phyloP scores from a whole-genome alignment of 208 protist genomes.

The Trypanosoma melophagium region DNA sequence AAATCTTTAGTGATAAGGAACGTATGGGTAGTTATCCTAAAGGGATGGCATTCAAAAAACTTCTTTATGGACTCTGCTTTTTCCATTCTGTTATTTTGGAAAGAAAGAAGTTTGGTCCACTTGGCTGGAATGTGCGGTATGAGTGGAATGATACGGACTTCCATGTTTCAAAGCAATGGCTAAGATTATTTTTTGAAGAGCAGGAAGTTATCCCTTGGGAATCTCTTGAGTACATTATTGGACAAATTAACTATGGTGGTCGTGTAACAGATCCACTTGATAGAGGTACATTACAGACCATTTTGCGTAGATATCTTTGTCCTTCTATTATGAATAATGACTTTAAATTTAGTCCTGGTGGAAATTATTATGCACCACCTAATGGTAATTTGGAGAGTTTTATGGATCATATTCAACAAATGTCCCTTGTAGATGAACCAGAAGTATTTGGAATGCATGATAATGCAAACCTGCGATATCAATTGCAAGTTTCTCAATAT shows the following conservation, averaged over 20 bases:
- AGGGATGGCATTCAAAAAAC: constrained; percentile 90
- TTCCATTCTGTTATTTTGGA: constrained; percentile 97
- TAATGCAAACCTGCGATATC: constrained; percentile 96
- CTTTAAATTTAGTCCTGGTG: constrained; percentile 85
- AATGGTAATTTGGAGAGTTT: constrained; percentile 56
- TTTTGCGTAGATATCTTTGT: constrained; percentile 90
- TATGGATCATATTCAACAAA: constrained; percentile 79
- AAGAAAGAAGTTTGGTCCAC: constrained; percentile 95
- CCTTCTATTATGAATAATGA: constrained; percentile 79
- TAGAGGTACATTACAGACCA: constrained; percentile 89
- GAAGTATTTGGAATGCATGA: constrained; percentile 97
- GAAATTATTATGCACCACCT: constrained; percentile 75
- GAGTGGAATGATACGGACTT: constrained; percentile 98
- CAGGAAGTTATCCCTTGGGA: constrained; percentile 96
- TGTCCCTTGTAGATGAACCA: constrained; percentile 92
- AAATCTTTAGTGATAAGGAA: constrained; percentile 44
- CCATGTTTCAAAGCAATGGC: constrained; percentile 92
- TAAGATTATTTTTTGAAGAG: constrained; percentile 95
- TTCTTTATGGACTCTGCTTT: constrained; percentile 96
- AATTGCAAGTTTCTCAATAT: constrained; percentile 92
- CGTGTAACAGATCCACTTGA: constrained; percentile 98
- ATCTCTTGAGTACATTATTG: constrained; percentile 97
- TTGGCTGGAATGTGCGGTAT: constrained; percentile 98
- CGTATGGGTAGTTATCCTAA: constrained; percentile 64
- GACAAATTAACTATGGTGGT: constrained; percentile 98